Evolutionary conservation across 2,329 filamentous ascomycete genomes (phyloP), one percentile per base, ranked within the genome.

Genomic region (Aureobasidium sp.): DNA sequence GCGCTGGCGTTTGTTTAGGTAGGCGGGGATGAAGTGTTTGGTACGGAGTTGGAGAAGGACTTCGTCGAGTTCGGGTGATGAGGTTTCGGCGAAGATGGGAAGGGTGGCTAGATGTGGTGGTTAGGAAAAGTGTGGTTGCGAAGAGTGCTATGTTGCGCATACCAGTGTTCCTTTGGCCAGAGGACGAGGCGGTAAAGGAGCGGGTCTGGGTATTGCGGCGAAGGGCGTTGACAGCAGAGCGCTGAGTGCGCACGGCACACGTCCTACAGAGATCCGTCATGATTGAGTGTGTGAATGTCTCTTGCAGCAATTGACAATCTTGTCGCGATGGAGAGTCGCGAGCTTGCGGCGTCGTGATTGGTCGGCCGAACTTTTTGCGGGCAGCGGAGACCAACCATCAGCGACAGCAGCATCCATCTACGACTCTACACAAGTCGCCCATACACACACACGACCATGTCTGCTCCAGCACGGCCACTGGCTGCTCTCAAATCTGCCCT

Each of bases 401-500:
- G 16, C 45, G 52, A 2, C 52, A 44, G 39, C 52, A 30, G 41
- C 61, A 62, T 60, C 59, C 54, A 61, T 29, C 27, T 34, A 21
- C 21, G 21, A 21, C 21, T 1, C 21, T 21, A 21, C 21, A 21
- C 21, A 21, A 21, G 42, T 58, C 45, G 7, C 30, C 11, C 21
- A 21, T 1, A 21, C 39, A 29, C 13, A 39, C 45, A 37, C 44
- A 42, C 62, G 52, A 65, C 16, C 48, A 91, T 90, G 81, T 80
- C 83, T 67, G 75, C 81, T 70, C 75, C 79, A 50, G 72, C 79
- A 76, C 85, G 88, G 83, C 87, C 88, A 65, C 75, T 89, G 71
- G 83, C 84, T 79, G 87, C 85, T 75, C 84, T 89, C 72, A 89
- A 88, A 75, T 78, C 83, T 34, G 76, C 84, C 41, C 71, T 90